Evolutionary conservation across 2,329 filamentous ascomycete species (phyloP), one percentile per base, ranked within the genome.

Genomic region (Thelonectria olida): DNA sequence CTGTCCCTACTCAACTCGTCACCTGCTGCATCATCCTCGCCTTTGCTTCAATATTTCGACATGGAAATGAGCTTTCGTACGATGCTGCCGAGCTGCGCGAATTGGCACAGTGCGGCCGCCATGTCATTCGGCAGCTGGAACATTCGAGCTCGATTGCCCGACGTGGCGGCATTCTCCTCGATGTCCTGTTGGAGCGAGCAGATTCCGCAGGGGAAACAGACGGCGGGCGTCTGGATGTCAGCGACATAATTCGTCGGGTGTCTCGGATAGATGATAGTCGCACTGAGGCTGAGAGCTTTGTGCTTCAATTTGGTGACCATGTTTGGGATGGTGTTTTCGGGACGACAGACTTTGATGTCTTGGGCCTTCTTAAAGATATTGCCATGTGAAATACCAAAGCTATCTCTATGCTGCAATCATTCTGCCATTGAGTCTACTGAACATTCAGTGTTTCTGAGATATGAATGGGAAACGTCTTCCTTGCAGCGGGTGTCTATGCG

Each of bases 11-110:
- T 17, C 53, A 56, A 12, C 17, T 56, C 7, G 25, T 56, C n/a
- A 48, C 53, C 9, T 56, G 53, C 17, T 49, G 44, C 22, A 49
- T 48, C 5, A 56, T 49, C 15, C 44, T 56, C n/a, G 15, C 34
- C 2, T 42, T 49, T 20, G 53, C 44, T 7, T 56, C 53, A 2
- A 38, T 49, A 5, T 39, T 56, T 7, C 19, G 44, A 0, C 20
- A 49, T 13, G 31, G 42, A 9, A 56, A 49, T 8, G 44, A 48
- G 15, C 44, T 56, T 2, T 7, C 41, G 15, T 50, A 48, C 8
- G 44, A 49, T 20, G 34, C 15, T 10, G 7, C n/a, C 15, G 36
- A 49, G n/a, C 7, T 56, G 4, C 31, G 20, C 3, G 15, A 27
- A 3, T 39, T 49, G 7, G 53, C 44, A 28, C 19, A 27, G 27